These are phyloP conservation scores for Trichoderma harzianum DNA, from an alignment of 2,329 filamentous ascomycete genomes.

Conservation along the genomic window DNA sequence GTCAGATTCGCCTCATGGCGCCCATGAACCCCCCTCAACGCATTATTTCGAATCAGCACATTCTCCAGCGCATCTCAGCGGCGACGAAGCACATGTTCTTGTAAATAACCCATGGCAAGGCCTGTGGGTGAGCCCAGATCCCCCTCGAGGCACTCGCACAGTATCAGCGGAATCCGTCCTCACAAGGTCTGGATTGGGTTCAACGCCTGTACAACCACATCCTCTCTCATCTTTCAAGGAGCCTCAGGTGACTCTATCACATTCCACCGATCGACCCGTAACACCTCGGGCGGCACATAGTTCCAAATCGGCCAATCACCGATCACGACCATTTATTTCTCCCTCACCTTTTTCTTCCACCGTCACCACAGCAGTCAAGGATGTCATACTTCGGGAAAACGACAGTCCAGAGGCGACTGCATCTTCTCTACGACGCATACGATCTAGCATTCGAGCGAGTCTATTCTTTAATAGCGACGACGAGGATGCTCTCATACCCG, in stretches of 20 bases:
- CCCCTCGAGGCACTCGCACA: constrained; percentile 36
- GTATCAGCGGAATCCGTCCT: constrained; percentile 37
- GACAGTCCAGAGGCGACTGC: constrained; percentile 39
- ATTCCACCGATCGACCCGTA: constrained; percentile 27
- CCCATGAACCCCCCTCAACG: constrained; percentile 36
- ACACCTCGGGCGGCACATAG: constrained; percentile 30
- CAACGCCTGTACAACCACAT: constrained; percentile 29
- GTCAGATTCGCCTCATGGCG: constrained; percentile 35
- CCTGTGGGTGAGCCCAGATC: constrained; percentile 30
- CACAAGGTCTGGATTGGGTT: constrained; percentile 24
- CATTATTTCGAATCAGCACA: constrained; percentile 32
- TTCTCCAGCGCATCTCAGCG: constrained; percentile 34
- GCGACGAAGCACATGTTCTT: constrained; percentile 38
- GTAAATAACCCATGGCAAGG: constrained; percentile 45
- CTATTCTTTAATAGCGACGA: constrained; percentile 51
- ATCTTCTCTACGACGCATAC: constrained; percentile 45
- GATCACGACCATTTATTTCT: constrained; percentile 51
- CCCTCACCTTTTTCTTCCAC: constrained; percentile 59
- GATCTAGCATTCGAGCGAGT: constrained; percentile 51
- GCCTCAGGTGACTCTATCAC: constrained; percentile 22
- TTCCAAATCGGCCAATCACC: constrained; percentile 31
- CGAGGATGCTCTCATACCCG: constrained; percentile 30
- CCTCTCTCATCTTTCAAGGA: constrained; percentile 34
- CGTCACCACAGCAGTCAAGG: constrained; percentile 55
- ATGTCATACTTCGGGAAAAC: constrained; percentile 49